Percentiles rank a stretch among this genome's conserved stretches.
phyloP scores from a whole-genome alignment of 2,329 filamentous ascomycete genomes.

The Alternaria sp. region DNA sequence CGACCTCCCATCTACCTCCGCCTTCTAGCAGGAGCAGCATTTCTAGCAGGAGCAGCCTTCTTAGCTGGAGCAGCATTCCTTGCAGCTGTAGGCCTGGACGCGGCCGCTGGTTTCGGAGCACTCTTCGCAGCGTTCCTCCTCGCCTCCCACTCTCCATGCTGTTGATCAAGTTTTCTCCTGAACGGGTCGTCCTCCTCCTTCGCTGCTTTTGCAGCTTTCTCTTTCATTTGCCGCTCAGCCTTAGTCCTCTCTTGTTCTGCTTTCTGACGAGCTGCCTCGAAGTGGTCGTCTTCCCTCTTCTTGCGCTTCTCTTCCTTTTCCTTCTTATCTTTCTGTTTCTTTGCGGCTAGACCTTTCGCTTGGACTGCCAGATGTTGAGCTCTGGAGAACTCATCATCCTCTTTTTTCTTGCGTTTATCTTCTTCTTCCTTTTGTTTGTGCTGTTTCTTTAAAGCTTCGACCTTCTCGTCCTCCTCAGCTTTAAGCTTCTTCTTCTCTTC shows the following conservation, averaged over 20 bases:
- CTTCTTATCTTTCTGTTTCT: background rate
- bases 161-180: accelerated
- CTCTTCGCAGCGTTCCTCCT: background rate
- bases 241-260: background rate
- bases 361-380: background rate
- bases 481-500: background rate
- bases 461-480: background rate
- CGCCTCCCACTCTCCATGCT: background rate
- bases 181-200: background rate
- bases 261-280: background rate
- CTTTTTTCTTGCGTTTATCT: background rate
- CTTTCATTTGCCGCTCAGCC: background rate
- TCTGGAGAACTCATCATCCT: background rate
- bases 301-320: background rate
- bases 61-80: background rate
- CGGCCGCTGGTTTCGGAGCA: background rate
- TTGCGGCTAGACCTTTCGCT: background rate
- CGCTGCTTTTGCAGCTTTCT: background rate
- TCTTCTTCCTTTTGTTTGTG: background rate
- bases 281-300: background rate
- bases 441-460: background rate
- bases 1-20: background rate
- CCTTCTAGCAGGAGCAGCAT: background rate
- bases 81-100: background rate
- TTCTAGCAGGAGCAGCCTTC: background rate